Conservation (phyloP, 1,284 basidiomycete species). For the Phenoliferia sp. region DNA sequence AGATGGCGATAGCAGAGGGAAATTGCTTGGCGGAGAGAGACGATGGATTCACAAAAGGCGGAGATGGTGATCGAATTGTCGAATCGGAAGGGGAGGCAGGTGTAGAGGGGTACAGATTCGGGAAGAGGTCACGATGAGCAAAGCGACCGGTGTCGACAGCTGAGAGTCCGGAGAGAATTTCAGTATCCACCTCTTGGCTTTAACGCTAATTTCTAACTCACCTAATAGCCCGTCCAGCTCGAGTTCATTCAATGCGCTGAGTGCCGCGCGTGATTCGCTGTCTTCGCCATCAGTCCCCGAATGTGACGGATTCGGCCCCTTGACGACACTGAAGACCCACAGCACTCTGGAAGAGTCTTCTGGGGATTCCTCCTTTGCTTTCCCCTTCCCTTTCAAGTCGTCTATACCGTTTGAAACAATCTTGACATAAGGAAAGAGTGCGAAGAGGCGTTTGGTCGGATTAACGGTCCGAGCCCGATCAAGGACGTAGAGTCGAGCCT, state of each 20-base stretch:
- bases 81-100: neutral
- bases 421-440: neutral
- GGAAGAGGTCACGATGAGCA: conserved; percentile 20
- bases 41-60: neutral
- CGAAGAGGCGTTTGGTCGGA: neutral
- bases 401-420: neutral
- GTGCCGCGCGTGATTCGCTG: neutral
- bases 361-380: conserved; percentile 1
- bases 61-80: neutral
- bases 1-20: conserved; percentile 20
- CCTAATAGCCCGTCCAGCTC: conserved; percentile 11
- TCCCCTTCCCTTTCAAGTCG: conserved; percentile 12
- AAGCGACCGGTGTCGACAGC: conserved; percentile 19
- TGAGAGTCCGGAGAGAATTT: neutral
- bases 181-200: neutral
- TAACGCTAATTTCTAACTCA: neutral
- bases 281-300: neutral
- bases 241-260: conserved; percentile 4
- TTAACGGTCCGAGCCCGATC: neutral
- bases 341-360: conserved; percentile 10
- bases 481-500: neutral
- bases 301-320: neutral
- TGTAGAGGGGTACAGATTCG: conserved; percentile 10
- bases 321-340: conserved; percentile 25
- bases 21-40: conserved; percentile 3